Base-by-base conservation (phyloP, 306 rosid genomes). In the Acmispon strigosus region DNA sequence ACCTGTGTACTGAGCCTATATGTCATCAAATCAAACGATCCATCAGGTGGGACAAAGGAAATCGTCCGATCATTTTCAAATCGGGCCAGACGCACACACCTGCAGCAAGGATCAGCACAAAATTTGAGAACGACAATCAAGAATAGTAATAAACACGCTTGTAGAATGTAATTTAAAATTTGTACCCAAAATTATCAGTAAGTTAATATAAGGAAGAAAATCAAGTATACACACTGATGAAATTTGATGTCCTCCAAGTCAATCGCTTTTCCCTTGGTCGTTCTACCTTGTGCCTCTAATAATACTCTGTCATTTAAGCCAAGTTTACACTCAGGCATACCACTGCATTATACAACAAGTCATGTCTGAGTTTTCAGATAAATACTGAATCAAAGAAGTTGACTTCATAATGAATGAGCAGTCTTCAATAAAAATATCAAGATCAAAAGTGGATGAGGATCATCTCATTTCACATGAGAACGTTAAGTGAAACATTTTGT, bases 11-110 rank as follows among this genome's bases (percentile, higher is more conserved):
- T 94, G 67, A 94, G 92, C 81, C 99, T 89, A 79, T 94, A 94
- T 10, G 97, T 94, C 99, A 94, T 94, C 87, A 94, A 91, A 85
- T 94, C 99, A 76, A 94, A 94, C 81, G 99, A 43, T 61, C 99
- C 99, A 82, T 94, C 99, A 12, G 99, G 99, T 2, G 99, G 99
- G 82, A 94, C 85, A 66, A 94, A 94, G 77, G 99, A 90, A 78
- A 94, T 94, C 3, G 99, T 94, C 76, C 99, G 92, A 73, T 94
- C 99, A 79, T 94, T 94, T 78, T 94, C 99, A 85, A 94, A 94
- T 70, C 99, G 99, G 19, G 99, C 97, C 91, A 94, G 78, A 15
- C 99, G 99, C 68, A 94, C 99, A 61, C 99, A 94, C 94, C 99
- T 94, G 81, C 68, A 82, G 32, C 68, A 82, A 73, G 79, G 54